A percentile compares a stretch with the other conserved stretches of the same genome.
Conservation (phyloP, 371 early-diverging fungal genomes). For the Mucor racemosus region DNA sequence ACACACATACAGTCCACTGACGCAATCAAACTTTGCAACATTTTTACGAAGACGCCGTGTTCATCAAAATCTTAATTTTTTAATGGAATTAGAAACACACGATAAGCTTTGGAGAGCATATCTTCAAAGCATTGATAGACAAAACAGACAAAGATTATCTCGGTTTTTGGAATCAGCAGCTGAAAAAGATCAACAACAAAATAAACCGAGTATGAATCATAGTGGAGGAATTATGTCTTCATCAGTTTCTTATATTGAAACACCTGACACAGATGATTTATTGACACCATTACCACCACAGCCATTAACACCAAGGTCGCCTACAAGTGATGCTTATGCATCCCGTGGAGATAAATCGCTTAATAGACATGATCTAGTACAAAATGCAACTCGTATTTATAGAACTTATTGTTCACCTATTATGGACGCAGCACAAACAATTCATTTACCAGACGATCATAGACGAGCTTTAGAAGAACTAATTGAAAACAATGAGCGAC, state of each 20-base stretch:
- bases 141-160: slow-evolving; percentile 40
- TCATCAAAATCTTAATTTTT: slow-evolving; percentile 50
- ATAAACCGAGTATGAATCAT: background rate
- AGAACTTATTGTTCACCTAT: slow-evolving; percentile 42
- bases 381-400: slow-evolving; percentile 53
- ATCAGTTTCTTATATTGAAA: slow-evolving; percentile 22
- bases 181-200: slow-evolving; percentile 18
- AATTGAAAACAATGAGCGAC: slow-evolving; percentile 45
- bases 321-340: slow-evolving; percentile 29
- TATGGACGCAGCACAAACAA: slow-evolving; percentile 45
- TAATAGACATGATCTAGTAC: slow-evolving; percentile 43
- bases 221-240: slow-evolving; percentile 15
- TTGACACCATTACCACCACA: slow-evolving; percentile 26
- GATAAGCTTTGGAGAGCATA: slow-evolving; percentile 53
- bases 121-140: slow-evolving; percentile 35
- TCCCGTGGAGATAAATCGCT: slow-evolving; percentile 35
- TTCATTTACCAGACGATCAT: slow-evolving; percentile 53
- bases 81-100: slow-evolving; percentile 53
- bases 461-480: slow-evolving; percentile 45
- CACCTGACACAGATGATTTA: slow-evolving; percentile 40
- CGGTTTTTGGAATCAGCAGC: slow-evolving; percentile 39
- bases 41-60: slow-evolving; percentile 44
- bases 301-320: slow-evolving; percentile 17
- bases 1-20: slow-evolving; percentile 43
- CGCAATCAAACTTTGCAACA: slow-evolving; percentile 45